Conservation (phyloP, 2,329 filamentous ascomycete species). For the Stromatinia cepivora region DNA sequence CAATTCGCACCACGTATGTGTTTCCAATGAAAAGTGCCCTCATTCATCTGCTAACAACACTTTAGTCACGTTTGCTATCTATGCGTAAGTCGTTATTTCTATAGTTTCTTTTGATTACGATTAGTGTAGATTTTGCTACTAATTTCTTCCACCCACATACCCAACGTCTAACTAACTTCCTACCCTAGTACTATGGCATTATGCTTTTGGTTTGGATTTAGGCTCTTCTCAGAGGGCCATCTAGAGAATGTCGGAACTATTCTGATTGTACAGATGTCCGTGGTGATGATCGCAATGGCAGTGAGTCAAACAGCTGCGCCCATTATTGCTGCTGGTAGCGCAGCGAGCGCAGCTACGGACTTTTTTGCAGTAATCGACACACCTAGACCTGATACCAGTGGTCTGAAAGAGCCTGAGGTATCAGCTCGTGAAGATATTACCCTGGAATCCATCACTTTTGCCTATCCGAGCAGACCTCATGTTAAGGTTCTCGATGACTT, state of each 20-base stretch:
- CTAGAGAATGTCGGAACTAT: conserved; percentile 54
- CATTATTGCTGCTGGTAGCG: conserved; percentile 49
- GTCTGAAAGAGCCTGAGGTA: conserved; percentile 49
- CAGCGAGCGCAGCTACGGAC: conserved; percentile 42
- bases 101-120: not conserved
- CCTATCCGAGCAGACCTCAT: conserved; percentile 40
- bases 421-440: conserved; percentile 45
- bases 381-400: conserved; percentile 42
- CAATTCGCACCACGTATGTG: conserved; percentile 51
- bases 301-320: conserved; percentile 58
- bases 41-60: conserved; percentile 8
- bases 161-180: not conserved
- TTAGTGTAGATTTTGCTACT: not conserved
- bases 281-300: conserved; percentile 28
- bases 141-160: not conserved
- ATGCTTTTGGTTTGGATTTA: conserved; percentile 61
- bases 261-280: conserved; percentile 43
- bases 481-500: conserved; percentile 41
- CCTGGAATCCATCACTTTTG: conserved; percentile 41
- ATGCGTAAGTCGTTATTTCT: conserved; percentile 29
- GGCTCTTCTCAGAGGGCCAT: conserved; percentile 48
- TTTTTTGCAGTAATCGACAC: conserved; percentile 42
- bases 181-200: conserved; percentile 52
- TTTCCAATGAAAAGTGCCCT: not conserved
- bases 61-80: conserved; percentile 43